A percentile compares a stretch with the other conserved stretches of the same genome.
Conservation (phyloP, 768 basidiomycete genomes). For the Crepidotus variabilis region DNA sequence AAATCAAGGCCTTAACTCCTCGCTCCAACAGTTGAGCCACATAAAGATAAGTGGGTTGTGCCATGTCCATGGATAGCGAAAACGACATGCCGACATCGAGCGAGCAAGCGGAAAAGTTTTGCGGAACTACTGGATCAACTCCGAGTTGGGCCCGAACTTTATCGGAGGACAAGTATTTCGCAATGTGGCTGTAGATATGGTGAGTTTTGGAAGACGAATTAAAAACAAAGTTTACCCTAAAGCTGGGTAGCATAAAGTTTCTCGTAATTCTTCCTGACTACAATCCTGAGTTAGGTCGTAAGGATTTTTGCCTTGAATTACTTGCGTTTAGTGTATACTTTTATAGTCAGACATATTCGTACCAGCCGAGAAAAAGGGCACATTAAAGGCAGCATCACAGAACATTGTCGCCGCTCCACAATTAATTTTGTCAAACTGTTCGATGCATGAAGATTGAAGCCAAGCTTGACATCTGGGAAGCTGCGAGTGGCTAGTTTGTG, state of each 20-base stretch:
- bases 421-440: conserved; percentile 58
- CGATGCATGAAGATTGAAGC: conserved; percentile 53
- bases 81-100: conserved; percentile 46
- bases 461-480: conserved; percentile 62
- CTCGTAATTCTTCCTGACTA: conserved; percentile 34
- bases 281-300: conserved; percentile 70
- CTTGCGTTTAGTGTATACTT: too few species aligned
- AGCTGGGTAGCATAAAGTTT: conserved; percentile 56
- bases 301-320: conserved; percentile 39
- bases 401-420: conserved; percentile 62
- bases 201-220: not conserved
- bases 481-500: conserved; percentile 29
- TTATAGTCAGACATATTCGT: not conserved
- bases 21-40: conserved; percentile 68
- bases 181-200: conserved; percentile 41
- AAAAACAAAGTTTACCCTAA: conserved; percentile 24
- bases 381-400: conserved; percentile 42
- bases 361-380: conserved; percentile 5
- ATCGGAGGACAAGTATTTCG: conserved; percentile 57
- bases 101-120: conserved; percentile 31
- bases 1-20: conserved; percentile 63
- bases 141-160: conserved; percentile 55
- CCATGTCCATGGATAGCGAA: conserved; percentile 34
- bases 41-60: conserved; percentile 47
- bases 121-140: conserved; percentile 42